A percentile compares a stretch with the other conserved stretches of the same genome.
Conservation (phyloP, 352 stramenopile genomes). For the Globisporangium okanoganense region DNA sequence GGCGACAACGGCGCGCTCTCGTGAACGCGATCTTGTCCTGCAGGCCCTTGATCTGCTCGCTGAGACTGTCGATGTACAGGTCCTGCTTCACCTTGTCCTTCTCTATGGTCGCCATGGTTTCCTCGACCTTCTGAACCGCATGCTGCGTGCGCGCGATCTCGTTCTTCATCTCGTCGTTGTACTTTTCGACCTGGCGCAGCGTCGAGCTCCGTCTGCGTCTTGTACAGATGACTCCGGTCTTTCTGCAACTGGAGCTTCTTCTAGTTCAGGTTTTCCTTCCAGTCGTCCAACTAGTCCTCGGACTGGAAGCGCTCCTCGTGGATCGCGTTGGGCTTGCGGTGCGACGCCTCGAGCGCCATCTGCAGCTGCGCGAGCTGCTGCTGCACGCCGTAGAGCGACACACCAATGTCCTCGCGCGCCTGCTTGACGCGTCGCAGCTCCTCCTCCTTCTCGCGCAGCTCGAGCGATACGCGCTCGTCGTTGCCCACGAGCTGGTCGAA, state of each 20-base stretch:
- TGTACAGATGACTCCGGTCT: conserved; percentile 62
- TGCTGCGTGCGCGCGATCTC: conserved; percentile 92
- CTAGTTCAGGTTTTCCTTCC: conserved; percentile 50
- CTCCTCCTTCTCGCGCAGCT: conserved; percentile 77
- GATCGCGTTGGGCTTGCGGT: conserved; percentile 60
- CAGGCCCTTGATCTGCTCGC: conserved; percentile 85
- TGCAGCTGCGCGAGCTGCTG: conserved; percentile 94
- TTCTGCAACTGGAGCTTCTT: conserved; percentile 67
- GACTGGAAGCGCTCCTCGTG: conserved; percentile 66
- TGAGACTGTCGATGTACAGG: conserved; percentile 92
- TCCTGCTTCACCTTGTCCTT: conserved; percentile 94
- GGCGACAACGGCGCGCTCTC: conserved; percentile 41
- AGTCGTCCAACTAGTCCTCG: conserved; percentile 72
- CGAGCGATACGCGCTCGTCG: conserved; percentile 62
- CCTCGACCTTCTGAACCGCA: conserved; percentile 92
- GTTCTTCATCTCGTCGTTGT: conserved; percentile 94
- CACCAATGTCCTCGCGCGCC: conserved; percentile 85
- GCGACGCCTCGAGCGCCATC: conserved; percentile 80
- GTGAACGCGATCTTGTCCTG: conserved; percentile 83
- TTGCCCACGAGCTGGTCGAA: conserved; percentile 77
- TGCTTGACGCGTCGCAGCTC: conserved; percentile 64
- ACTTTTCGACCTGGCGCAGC: conserved; percentile 88
- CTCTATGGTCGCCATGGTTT: conserved; percentile 90
- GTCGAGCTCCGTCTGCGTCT: conserved; percentile 87
- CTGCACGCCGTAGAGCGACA: conserved; percentile 93